Evolutionary conservation across 179 eudicot genomes (phyloP), one percentile per base, ranked within the genome.

Genomic region (Carnegiea gigantea): DNA sequence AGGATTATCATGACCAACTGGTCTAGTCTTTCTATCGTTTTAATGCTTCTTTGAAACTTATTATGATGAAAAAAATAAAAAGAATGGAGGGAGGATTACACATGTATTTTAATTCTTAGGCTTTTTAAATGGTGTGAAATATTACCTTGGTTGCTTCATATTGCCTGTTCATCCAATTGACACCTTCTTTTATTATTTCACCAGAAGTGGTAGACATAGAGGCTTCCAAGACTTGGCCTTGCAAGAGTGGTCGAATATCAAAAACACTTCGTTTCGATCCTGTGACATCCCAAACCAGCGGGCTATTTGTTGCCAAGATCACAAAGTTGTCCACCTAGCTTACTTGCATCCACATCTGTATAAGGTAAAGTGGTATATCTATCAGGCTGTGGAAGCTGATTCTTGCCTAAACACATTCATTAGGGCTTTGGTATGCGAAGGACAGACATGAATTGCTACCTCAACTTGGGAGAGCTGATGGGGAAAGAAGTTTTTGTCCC

Each of bases 261-360:
- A 94, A 90, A 70, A 91, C 99, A 38, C 81, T 95, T 79, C 89
- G 99, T 13, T 95, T 96, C 88, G 97, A 96, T 89, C 99, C 99
- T n/a, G 70, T 87, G 77, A 85, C 93, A 70, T 96, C 98, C 80
- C 85, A 82, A 83, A 96, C 98, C 26, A 94, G 99, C 80, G 98
- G 99, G 15, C 90, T 96, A 71, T 96, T 96, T 79, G 88, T 96
- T 70, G 97, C 97, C 77, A 96, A 94, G 89, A 90, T 96, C 86
- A 89, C 90, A 46, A 96, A 94, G 89, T 64, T 83, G 84, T 80
- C 62, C 49, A 86, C 88, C 73, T 82, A 78, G 73, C 9, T 77
- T 20, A 48, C 14, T 5, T 48, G 67, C 76, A 67, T 73, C 54
- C 3, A 28, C 15, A 59, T 38, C 15, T 28, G 5, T 40, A 13